phyloP scores from a whole-genome alignment of 2,329 filamentous ascomycete species.

The Corniculantispora saksenae region DNA sequence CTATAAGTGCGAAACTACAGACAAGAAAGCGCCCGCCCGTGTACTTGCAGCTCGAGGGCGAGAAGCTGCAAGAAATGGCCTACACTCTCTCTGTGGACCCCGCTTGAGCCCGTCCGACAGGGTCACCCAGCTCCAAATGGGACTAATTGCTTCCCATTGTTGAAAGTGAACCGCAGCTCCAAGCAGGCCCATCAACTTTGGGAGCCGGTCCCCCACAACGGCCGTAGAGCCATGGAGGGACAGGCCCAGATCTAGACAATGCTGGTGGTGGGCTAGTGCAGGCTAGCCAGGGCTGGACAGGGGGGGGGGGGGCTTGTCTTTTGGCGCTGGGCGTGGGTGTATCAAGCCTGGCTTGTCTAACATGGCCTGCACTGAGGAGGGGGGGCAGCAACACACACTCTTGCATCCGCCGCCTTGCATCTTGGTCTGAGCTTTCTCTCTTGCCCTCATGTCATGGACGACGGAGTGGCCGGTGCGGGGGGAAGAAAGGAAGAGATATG shows the following conservation, averaged over 20 bases:
- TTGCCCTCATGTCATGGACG: background rate
- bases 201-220: constrained; percentile 14
- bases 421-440: background rate
- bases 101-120: constrained; percentile 10
- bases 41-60: constrained; percentile 9
- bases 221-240: constrained; percentile 3
- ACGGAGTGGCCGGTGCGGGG: constrained; percentile 16
- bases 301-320: background rate
- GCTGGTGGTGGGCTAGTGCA: background rate
- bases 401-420: background rate
- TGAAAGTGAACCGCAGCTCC: background rate
- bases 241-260: constrained; percentile 19
- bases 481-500: background rate
- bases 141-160: constrained; percentile 13
- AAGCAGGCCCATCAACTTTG: background rate
- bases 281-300: background rate
- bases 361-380: background rate
- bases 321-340: background rate
- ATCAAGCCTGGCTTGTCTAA: background rate
- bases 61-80: background rate
- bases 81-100: constrained; percentile 6
- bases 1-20: constrained; percentile 14
- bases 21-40: constrained; percentile 5
- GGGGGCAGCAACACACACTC: background rate
- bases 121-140: background rate